A percentile compares a stretch with the other conserved stretches of the same genome.
Conservation (phyloP, 495 filamentous ascomycete genomes). For the Aspergillus coremiiformis region DNA sequence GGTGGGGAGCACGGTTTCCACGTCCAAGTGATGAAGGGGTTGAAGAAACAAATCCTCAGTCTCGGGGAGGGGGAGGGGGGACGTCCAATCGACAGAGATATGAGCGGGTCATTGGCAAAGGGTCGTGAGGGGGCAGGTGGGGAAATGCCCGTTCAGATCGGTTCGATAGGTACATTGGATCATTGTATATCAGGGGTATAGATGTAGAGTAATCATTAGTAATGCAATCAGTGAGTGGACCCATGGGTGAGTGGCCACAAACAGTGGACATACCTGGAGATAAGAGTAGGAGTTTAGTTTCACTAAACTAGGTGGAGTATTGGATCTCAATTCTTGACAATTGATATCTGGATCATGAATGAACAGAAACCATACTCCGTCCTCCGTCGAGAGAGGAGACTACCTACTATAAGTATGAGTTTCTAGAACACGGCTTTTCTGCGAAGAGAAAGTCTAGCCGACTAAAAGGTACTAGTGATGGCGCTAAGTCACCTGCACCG, state of each 20-base stretch:
- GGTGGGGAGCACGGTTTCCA: too few species aligned
- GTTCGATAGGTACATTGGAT: neutral
- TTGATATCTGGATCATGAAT: too few species aligned
- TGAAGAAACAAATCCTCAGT: too few species aligned
- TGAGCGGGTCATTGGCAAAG: neutral
- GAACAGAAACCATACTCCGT: too few species aligned
- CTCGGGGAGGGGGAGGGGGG: too few species aligned
- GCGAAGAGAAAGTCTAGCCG: constrained; percentile 32
- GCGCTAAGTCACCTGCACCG: neutral
- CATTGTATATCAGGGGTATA: neutral
- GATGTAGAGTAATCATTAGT: neutral
- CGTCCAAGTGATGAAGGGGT: too few species aligned
- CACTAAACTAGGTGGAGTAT: neutral
- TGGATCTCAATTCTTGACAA: too few species aligned
- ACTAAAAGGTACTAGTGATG: constrained; percentile 10
- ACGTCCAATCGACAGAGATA: too few species aligned
- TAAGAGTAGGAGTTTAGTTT: neutral
- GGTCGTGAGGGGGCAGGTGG: neutral
- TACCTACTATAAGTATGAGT: too few species aligned
- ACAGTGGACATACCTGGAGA: too few species aligned
- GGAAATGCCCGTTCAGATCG: neutral
- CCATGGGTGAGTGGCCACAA: neutral
- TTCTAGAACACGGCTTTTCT: constrained; percentile 1
- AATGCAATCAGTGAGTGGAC: neutral
- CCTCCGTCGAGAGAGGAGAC: neutral